These are phyloP conservation scores for Musa troglodytarum DNA, from an alignment of 176 grass and related monocot genomes.

Conservation along the genomic window DNA sequence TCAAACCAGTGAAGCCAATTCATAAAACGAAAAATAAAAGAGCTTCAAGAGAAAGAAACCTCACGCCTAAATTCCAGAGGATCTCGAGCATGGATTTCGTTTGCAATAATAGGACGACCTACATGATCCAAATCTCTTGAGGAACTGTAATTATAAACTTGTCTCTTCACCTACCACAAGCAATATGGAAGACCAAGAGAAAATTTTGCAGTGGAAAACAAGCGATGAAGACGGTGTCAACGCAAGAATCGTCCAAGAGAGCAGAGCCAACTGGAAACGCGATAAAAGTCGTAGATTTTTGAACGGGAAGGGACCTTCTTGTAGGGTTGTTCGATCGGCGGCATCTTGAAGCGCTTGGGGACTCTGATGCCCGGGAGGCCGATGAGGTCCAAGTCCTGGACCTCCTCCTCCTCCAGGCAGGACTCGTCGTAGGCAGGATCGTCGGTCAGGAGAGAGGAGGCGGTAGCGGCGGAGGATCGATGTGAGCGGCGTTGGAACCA, in stretches of 20 bases:
- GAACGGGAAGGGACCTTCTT: conserved; percentile 18
- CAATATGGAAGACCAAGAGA: neutral
- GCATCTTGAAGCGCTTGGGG: conserved; percentile 16
- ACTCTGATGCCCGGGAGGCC: conserved; percentile 20
- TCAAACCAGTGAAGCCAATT: neutral
- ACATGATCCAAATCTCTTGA: neutral
- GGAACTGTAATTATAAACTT: neutral
- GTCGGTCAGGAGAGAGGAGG: neutral
- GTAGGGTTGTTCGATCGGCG: conserved; percentile 11
- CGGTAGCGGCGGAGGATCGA: conserved; percentile 8
- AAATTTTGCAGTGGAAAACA: neutral
- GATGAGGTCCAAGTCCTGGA: conserved; percentile 51
- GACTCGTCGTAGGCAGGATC: conserved; percentile 12
- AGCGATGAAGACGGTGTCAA: neutral
- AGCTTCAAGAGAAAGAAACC: neutral
- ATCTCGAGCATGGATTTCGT: neutral
- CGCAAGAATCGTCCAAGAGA: neutral
- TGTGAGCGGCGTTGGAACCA: conserved; percentile 49
- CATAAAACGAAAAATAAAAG: neutral
- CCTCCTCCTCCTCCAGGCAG: neutral
- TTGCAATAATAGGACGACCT: neutral
- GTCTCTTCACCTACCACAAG: neutral
- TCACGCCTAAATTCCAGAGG: neutral
- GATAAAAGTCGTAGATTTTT: neutral
- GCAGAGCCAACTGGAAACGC: neutral